phyloP scores from a whole-genome alignment of 768 basidiomycete genomes.

The Gyrodon lividus region DNA sequence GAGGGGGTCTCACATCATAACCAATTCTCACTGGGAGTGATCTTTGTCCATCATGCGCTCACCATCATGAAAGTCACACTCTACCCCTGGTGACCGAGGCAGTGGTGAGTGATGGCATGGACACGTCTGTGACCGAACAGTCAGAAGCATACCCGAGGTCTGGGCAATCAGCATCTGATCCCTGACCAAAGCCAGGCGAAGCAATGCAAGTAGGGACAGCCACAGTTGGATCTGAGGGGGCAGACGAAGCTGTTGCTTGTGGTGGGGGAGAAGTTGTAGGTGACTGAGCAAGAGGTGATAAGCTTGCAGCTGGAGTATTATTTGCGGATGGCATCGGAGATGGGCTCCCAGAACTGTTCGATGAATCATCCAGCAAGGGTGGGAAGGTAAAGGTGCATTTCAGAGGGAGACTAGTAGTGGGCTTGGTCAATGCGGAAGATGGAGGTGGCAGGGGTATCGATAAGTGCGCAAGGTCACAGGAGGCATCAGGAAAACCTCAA shows the following conservation, averaged over 20 bases:
- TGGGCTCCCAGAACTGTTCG: background rate
- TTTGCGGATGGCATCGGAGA: background rate
- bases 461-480: slow-evolving; percentile 2
- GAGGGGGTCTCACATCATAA: no score
- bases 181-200: background rate
- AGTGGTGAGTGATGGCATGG: slow-evolving; percentile 14
- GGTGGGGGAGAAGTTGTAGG: background rate
- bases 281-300: background rate
- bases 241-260: background rate
- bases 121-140: slow-evolving; percentile 8
- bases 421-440: background rate
- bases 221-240: background rate
- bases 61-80: background rate
- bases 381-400: slow-evolving; percentile 10
- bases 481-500: no score
- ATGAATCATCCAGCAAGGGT: slow-evolving; percentile 9
- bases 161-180: slow-evolving; percentile 7
- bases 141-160: slow-evolving; percentile 5
- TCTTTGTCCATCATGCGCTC: background rate
- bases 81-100: slow-evolving; percentile 5
- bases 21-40: no score
- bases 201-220: background rate
- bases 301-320: background rate
- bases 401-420: slow-evolving; percentile 6
- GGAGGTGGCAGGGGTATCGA: background rate